phyloP scores from a whole-genome alignment of 257 asterid genomes.

The Primulina eburnea region DNA sequence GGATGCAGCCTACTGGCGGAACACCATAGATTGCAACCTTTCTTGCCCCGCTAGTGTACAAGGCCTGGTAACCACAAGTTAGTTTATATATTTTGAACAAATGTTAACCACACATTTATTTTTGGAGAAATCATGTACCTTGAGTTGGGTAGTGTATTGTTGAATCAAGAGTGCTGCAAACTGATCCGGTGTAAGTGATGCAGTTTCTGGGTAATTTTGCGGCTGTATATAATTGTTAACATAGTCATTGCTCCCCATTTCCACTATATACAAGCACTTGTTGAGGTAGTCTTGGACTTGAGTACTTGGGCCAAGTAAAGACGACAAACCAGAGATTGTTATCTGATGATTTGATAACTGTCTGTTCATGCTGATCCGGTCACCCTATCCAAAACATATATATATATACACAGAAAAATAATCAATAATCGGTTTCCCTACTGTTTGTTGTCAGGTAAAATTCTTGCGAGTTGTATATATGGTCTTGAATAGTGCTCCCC shows the following conservation, averaged over 20 bases:
- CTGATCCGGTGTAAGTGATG: conserved; percentile 29
- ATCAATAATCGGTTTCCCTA: too few species aligned
- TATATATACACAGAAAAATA: too few species aligned
- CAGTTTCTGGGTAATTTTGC: conserved; percentile 23
- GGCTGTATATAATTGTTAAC: conserved; percentile 41
- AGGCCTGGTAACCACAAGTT: conserved; percentile 19
- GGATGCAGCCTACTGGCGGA: conserved; percentile 46
- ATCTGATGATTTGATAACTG: conserved; percentile 31
- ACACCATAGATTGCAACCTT: conserved; percentile 49
- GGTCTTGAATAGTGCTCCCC: too few species aligned
- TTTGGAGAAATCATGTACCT: conserved; percentile 4
- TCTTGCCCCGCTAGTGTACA: conserved; percentile 48
- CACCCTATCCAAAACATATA: conserved; percentile 29
- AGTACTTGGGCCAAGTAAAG: conserved; percentile 12
- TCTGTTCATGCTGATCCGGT: conserved; percentile 23
- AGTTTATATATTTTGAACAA: not conserved
- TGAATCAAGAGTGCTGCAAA: conserved; percentile 35
- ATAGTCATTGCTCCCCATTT: conserved; percentile 53
- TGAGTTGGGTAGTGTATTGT: conserved; percentile 27
- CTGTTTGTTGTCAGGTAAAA: too few species aligned
- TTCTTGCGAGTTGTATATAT: too few species aligned
- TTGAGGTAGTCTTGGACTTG: conserved; percentile 20
- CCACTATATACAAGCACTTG: conserved; percentile 37
- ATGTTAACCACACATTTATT: not conserved
- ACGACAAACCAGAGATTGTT: conserved; percentile 2